Conservation (phyloP, 345 rosid species). For the Erodium maritimum region DNA sequence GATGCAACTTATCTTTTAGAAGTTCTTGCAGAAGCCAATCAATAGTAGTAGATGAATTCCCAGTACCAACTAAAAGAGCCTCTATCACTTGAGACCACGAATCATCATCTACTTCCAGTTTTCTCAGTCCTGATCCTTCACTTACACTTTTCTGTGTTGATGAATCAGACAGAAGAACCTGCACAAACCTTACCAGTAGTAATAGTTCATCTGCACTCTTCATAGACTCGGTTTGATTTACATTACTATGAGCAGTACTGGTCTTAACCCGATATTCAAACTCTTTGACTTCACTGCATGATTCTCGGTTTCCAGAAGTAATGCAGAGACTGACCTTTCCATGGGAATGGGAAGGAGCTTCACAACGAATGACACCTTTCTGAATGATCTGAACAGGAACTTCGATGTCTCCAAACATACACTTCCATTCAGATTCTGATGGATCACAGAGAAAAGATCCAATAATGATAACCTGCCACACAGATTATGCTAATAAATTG, state of each 20-base stretch:
- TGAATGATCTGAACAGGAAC: slow-evolving; percentile 73
- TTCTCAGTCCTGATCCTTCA: slow-evolving; percentile 20
- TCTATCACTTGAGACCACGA: slow-evolving; percentile 52
- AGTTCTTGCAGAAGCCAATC: slow-evolving; percentile 84
- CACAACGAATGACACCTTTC: slow-evolving; percentile 64
- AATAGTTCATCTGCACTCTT: slow-evolving; percentile 50
- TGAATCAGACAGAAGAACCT: slow-evolving; percentile 51
- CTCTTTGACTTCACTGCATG: slow-evolving; percentile 64
- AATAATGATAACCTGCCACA: slow-evolving; percentile 64
- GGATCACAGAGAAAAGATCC: slow-evolving; percentile 87
- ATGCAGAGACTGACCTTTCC: slow-evolving; percentile 77
- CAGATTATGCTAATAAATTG: slow-evolving; percentile 3
- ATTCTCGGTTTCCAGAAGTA: slow-evolving; percentile 52
- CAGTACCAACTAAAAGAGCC: slow-evolving; percentile 42
- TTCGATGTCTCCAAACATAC: slow-evolving; percentile 82
- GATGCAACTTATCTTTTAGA: slow-evolving; percentile 67
- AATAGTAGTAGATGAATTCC: slow-evolving; percentile 41
- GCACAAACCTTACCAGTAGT: slow-evolving; percentile 58
- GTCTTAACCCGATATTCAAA: slow-evolving; percentile 57
- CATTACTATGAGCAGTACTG: slow-evolving; percentile 21
- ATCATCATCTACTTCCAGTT: slow-evolving; percentile 50
- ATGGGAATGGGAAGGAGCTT: slow-evolving; percentile 61
- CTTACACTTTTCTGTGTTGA: slow-evolving; percentile 23
- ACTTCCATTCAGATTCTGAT: slow-evolving; percentile 59
- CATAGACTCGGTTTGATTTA: slow-evolving; percentile 18